Evolutionary conservation across 768 basidiomycete species (phyloP).

Genomic region (Russula sp.): DNA sequence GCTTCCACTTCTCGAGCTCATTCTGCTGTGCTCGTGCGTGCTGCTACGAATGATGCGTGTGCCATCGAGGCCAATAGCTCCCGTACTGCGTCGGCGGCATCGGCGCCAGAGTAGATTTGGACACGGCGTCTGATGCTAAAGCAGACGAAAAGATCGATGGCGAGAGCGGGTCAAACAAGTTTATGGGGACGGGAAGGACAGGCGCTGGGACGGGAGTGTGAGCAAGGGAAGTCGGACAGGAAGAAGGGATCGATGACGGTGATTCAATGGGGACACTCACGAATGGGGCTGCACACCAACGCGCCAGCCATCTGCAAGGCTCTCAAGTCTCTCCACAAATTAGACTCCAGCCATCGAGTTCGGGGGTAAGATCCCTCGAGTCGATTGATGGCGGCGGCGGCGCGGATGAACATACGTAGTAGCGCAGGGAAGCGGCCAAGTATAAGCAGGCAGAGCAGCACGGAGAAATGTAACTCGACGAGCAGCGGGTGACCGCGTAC

Average conservation of each 20-base stretch:
- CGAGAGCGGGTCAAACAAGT: constrained; percentile 24
- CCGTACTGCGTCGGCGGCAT: constrained; percentile 4
- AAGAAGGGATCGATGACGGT: constrained; percentile 25
- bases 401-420: constrained; percentile 55
- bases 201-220: constrained; percentile 2
- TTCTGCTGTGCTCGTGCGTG: constrained; percentile 46
- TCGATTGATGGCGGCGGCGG: constrained; percentile 65
- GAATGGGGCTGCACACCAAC: constrained; percentile 42
- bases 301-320: constrained; percentile 38
- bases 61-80: constrained; percentile 47
- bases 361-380: constrained; percentile 79
- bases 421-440: constrained; percentile 64
- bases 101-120: not conserved
- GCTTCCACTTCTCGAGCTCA: constrained; percentile 42
- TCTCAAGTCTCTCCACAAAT: constrained; percentile 77
- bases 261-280: constrained; percentile 34
- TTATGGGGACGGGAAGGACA: not conserved
- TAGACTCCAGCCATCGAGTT: constrained; percentile 87
- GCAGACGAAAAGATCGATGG: too few relatives aligned
- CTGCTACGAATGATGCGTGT: constrained; percentile 59
- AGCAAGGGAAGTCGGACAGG: constrained; percentile 21
- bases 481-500: constrained; percentile 64
- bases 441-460: constrained; percentile 67
- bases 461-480: constrained; percentile 84
- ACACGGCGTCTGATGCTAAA: too few relatives aligned